These are phyloP conservation scores for Penicillium crustosum DNA, from an alignment of 2,329 filamentous ascomycete genomes.

Conservation along the genomic window DNA sequence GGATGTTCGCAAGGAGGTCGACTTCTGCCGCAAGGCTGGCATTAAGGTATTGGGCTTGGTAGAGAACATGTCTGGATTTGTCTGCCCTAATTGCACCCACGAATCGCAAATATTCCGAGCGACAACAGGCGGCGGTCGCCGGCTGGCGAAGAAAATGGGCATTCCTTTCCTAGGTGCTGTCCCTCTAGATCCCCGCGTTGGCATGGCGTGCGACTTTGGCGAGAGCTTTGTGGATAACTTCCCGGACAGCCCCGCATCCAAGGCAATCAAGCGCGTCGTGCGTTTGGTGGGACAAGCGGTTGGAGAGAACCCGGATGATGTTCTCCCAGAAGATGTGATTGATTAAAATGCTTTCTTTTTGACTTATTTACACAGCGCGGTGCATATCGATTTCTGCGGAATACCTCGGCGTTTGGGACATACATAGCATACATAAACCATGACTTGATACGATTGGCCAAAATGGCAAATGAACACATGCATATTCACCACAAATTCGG, in stretches of 20 bases:
- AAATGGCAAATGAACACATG: constrained; percentile 4
- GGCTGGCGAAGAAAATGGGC: constrained; percentile 78
- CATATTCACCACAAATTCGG: neutral
- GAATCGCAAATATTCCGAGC: constrained; percentile 81
- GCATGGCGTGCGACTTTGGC: constrained; percentile 94
- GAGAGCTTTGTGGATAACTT: constrained; percentile 96
- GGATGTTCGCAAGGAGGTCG: constrained; percentile 95
- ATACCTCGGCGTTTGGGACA: constrained; percentile 23
- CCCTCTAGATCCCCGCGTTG: constrained; percentile 87
- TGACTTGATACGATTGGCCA: constrained; percentile 19
- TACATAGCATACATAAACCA: constrained; percentile 18
- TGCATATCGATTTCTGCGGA: constrained; percentile 18
- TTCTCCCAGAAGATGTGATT: constrained; percentile 38
- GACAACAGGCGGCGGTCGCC: constrained; percentile 81
- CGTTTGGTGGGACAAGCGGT: constrained; percentile 66
- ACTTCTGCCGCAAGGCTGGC: constrained; percentile 93
- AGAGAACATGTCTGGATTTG: constrained; percentile 97
- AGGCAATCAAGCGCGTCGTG: constrained; percentile 78
- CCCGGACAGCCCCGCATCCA: constrained; percentile 86
- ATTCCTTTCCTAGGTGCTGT: constrained; percentile 89
- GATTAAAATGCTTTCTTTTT: constrained; percentile 22
- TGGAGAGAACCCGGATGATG: constrained; percentile 59
- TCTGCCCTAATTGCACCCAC: constrained; percentile 87
- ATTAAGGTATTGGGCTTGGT: constrained; percentile 86
- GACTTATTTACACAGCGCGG: constrained; percentile 21